phyloP scores from a whole-genome alignment of 305 asterid species.

The Fraxinus sp. region DNA sequence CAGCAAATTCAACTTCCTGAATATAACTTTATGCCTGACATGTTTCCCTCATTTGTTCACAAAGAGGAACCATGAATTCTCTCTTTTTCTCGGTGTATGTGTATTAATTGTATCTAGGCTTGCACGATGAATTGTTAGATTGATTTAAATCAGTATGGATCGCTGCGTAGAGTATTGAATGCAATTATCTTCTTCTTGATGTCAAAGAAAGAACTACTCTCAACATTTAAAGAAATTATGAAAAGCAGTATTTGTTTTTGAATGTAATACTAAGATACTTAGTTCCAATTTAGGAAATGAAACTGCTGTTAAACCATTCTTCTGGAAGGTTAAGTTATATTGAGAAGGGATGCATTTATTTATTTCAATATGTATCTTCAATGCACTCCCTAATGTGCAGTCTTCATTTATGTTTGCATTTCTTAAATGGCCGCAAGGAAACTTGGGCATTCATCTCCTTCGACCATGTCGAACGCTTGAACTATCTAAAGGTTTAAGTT shows the following conservation, averaged over 20 bases:
- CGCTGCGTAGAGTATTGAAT: background rate
- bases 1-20: constrained; percentile 27
- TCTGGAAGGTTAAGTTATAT: background rate
- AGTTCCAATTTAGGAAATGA: background rate
- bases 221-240: background rate
- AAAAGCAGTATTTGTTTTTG: background rate
- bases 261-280: background rate
- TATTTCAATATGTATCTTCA: background rate
- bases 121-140: background rate
- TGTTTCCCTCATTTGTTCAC: constrained; percentile 35
- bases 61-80: constrained; percentile 37
- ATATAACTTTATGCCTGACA: constrained; percentile 29
- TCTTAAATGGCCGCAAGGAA: background rate
- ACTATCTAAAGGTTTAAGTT: background rate
- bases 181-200: background rate
- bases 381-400: background rate
- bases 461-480: background rate
- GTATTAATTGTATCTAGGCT: background rate
- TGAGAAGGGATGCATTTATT: background rate
- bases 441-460: background rate
- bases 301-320: background rate
- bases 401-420: background rate
- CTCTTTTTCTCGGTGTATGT: background rate
- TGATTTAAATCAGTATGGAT: constrained; percentile 1
- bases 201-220: background rate